These are phyloP conservation scores for Trichoderma oligosporum DNA, from an alignment of 2,329 filamentous ascomycete species.

Conservation along the genomic window DNA sequence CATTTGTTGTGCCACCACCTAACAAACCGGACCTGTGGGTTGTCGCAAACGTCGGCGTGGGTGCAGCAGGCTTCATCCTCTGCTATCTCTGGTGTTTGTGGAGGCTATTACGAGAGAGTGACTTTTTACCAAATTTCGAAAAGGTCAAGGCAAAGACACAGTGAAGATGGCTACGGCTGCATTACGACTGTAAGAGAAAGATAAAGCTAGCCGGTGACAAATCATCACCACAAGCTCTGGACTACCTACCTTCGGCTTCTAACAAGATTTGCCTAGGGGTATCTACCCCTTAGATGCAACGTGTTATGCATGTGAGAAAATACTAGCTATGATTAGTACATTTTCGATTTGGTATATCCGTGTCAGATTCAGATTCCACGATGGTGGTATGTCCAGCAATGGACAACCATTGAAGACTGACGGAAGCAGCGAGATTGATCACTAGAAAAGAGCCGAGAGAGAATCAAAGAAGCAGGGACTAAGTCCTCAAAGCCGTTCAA, in stretches of 20 bases:
- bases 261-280: background rate
- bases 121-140: slow-evolving; percentile 39
- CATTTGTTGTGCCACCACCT: slow-evolving; percentile 61
- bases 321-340: too few species aligned
- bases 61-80: slow-evolving; percentile 76
- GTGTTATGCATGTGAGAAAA: background rate
- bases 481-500: background rate
- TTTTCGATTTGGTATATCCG: too few species aligned
- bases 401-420: too few species aligned
- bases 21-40: slow-evolving; percentile 93
- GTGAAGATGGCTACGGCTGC: slow-evolving; percentile 6
- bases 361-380: too few species aligned
- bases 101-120: slow-evolving; percentile 60
- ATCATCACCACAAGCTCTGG: background rate
- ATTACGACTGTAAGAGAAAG: background rate
- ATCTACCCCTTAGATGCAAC: background rate
- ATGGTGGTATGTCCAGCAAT: too few species aligned
- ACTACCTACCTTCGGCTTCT: background rate
- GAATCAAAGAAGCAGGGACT: background rate
- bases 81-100: slow-evolving; percentile 91
- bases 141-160: slow-evolving; percentile 38
- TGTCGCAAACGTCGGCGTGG: slow-evolving; percentile 82
- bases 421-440: background rate
- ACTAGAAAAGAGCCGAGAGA: background rate
- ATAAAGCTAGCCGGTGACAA: background rate